Evolutionary conservation across 768 basidiomycete genomes (phyloP).

Genomic region (Crepidotus variabilis): DNA sequence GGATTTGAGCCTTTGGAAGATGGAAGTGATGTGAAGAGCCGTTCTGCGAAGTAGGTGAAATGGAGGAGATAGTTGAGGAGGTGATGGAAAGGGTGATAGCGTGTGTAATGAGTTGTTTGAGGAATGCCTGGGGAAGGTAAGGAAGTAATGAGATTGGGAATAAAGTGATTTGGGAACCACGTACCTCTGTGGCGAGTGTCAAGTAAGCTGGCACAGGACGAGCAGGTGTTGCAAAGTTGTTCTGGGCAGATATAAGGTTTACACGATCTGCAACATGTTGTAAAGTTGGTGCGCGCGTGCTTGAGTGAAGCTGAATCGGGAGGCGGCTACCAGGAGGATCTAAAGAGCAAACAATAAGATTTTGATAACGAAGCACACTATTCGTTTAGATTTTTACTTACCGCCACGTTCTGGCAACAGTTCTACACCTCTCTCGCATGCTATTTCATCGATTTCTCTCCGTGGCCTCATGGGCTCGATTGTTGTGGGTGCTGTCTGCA

Average conservation of each 20-base stretch:
- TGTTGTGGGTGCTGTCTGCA: conserved; percentile 39
- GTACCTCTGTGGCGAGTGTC: conserved; percentile 75
- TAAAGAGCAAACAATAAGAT: conserved; percentile 18
- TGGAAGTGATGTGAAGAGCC: conserved; percentile 23
- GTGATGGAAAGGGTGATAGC: conserved; percentile 73
- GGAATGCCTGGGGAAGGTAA: conserved; percentile 52
- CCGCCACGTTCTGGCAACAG: conserved; percentile 65
- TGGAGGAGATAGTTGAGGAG: conserved; percentile 75
- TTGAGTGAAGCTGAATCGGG: conserved; percentile 70
- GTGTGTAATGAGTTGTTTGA: conserved; percentile 81
- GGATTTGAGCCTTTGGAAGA: conserved; percentile 38
- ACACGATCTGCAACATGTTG: conserved; percentile 79
- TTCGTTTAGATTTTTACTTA: conserved; percentile 22
- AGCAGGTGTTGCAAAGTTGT: conserved; percentile 58
- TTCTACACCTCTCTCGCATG: conserved; percentile 63
- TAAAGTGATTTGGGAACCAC: conserved; percentile 10
- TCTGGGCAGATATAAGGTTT: conserved; percentile 78
- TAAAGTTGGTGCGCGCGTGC: conserved; percentile 66
- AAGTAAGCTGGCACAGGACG: conserved; percentile 64
- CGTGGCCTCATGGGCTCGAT: conserved; percentile 41
- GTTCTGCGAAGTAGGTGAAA: conserved; percentile 53
- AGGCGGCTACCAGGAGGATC: conserved; percentile 70
- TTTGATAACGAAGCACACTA: neutral
- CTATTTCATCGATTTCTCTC: conserved; percentile 61
- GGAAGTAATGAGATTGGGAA: neutral